A percentile compares a stretch with the other conserved stretches of the same genome.
These are phyloP conservation scores for Tylopilus rubrobrunneus DNA, from an alignment of 768 basidiomycete species.

Conservation along the genomic window DNA sequence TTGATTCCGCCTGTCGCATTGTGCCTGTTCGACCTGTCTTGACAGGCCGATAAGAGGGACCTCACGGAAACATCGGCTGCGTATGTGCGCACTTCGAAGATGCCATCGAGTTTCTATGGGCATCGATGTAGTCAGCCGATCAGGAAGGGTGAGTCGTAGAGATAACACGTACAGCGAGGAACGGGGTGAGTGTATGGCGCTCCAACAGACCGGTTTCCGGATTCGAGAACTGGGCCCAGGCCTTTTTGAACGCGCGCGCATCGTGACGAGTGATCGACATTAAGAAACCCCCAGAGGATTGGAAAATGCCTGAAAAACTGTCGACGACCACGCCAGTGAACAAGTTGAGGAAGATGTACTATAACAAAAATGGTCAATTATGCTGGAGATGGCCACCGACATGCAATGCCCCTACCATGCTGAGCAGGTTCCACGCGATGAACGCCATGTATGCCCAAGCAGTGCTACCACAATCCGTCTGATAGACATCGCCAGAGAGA, in stretches of 20 bases:
- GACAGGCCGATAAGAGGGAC: constrained; percentile 54
- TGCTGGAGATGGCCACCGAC: neutral
- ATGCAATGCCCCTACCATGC: constrained; percentile 61
- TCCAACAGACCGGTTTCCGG: constrained; percentile 75
- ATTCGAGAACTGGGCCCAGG: constrained; percentile 85
- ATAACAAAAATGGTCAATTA: neutral
- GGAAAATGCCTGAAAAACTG: constrained; percentile 94
- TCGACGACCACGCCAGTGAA: constrained; percentile 96
- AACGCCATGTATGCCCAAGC: constrained; percentile 86
- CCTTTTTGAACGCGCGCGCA: constrained; percentile 92
- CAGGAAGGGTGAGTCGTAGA: neutral
- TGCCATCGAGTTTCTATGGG: constrained; percentile 70
- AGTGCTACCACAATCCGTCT: constrained; percentile 88
- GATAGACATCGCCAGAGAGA: constrained; percentile 36
- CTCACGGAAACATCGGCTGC: constrained; percentile 60
- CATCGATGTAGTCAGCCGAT: neutral
- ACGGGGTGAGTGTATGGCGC: constrained; percentile 63
- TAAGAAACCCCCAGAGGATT: constrained; percentile 68
- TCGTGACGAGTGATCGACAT: constrained; percentile 83
- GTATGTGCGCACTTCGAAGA: constrained; percentile 87
- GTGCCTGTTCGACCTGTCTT: constrained; percentile 33
- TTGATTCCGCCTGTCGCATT: constrained; percentile 53
- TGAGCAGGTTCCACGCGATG: constrained; percentile 91
- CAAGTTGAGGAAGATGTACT: constrained; percentile 97
- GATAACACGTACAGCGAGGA: constrained; percentile 66